Conservation (phyloP, 257 asterid genomes). For the Knoxia roxburghii region DNA sequence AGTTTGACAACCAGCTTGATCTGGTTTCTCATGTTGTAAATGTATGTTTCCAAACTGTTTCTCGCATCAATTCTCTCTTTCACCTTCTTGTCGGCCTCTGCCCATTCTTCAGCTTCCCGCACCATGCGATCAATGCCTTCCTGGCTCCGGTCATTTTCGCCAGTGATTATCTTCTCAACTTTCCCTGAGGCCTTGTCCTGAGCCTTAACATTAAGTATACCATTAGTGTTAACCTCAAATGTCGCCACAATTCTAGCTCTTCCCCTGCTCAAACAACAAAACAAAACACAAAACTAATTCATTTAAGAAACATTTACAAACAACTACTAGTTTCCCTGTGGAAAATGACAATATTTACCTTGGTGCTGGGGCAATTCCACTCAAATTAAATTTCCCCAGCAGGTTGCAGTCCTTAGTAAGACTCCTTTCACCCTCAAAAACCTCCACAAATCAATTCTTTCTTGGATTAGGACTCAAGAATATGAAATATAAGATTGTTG, state of each 20-base stretch:
- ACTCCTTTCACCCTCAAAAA: conserved; percentile 84
- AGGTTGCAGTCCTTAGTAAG: conserved; percentile 74
- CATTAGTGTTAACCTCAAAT: conserved; percentile 76
- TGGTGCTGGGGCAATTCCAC: conserved; percentile 78
- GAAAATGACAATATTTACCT: conserved; percentile 27
- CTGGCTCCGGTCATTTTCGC: conserved; percentile 53
- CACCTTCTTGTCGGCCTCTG: conserved; percentile 52
- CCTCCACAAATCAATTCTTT: conserved; percentile 36
- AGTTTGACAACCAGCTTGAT: conserved; percentile 66
- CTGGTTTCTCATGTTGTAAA: conserved; percentile 79
- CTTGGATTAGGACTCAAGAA: too few species aligned
- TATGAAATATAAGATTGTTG: not conserved
- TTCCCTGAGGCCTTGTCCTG: conserved; percentile 56
- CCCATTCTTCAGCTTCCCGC: conserved; percentile 52
- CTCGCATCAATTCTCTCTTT: conserved; percentile 52
- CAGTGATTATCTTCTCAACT: conserved; percentile 52
- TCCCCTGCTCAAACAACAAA: conserved; percentile 44
- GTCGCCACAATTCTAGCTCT: conserved; percentile 86
- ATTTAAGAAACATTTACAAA: not conserved
- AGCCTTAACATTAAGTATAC: conserved; percentile 58
- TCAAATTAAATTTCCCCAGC: conserved; percentile 73
- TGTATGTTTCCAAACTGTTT: conserved; percentile 67
- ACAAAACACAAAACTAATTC: not conserved
- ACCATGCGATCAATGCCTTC: conserved; percentile 58
- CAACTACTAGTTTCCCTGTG: too few species aligned